Conservation (phyloP, 2,329 filamentous ascomycete genomes). For the Myrmaecium sp. region DNA sequence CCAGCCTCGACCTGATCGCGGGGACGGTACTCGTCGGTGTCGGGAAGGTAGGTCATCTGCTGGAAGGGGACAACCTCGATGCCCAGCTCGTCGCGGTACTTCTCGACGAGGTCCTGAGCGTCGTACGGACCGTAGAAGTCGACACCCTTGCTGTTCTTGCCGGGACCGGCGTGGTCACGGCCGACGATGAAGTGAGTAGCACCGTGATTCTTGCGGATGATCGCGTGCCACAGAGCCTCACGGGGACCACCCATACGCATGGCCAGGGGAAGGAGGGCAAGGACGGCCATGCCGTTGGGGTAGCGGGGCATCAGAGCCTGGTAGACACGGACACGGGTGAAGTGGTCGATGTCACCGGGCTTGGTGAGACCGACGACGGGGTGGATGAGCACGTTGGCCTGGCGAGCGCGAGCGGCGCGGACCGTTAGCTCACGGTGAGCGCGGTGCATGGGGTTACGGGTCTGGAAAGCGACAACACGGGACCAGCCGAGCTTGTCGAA, state of each 20-base stretch:
- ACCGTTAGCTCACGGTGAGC: constrained; percentile 96
- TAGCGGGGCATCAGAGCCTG: constrained; percentile 91
- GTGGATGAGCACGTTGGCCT: constrained; percentile 98
- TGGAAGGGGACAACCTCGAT: constrained; percentile 99
- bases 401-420: constrained; percentile 82
- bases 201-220: constrained; percentile 99
- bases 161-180: constrained; percentile 92
- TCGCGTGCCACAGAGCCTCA: constrained; percentile 98
- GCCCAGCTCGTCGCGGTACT: constrained; percentile 89
- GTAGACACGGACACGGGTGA: constrained; percentile 97
- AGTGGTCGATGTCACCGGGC: constrained; percentile 98
- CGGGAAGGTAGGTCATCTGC: constrained; percentile 97
- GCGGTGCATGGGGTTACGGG: constrained; percentile 91
- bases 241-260: constrained; percentile 99
- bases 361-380: constrained; percentile 97
- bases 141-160: constrained; percentile 92
- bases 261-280: constrained; percentile 84
- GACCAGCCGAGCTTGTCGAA: constrained; percentile 99
- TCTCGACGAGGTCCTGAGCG: constrained; percentile 87
- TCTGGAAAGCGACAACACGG: constrained; percentile 97
- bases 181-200: constrained; percentile 99
- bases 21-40: constrained; percentile 90
- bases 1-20: constrained; percentile 76
- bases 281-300: constrained; percentile 96
- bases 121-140: constrained; percentile 99